Conservation (phyloP, 23 red algal genomes). For the Gracilaria domingensis region DNA sequence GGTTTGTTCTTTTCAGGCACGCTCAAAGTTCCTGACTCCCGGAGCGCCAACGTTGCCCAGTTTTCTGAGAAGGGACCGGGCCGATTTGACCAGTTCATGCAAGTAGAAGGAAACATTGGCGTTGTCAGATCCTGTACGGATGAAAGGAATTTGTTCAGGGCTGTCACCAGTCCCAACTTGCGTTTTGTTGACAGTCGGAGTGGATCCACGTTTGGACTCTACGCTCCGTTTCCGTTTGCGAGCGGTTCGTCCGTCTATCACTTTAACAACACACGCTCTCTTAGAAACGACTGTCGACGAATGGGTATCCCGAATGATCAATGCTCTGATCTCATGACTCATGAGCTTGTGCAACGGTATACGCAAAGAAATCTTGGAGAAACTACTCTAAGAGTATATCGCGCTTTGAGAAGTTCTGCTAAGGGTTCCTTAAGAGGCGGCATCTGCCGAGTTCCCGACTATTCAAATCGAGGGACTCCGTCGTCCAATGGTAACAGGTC, state of each 20-base stretch:
- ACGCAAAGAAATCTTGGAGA: slow-evolving; percentile 50
- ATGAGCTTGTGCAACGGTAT: slow-evolving; percentile 31
- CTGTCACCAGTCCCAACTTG: slow-evolving; percentile 39
- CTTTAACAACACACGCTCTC: slow-evolving; percentile 30
- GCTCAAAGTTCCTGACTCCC: background rate
- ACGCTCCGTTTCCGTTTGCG: slow-evolving; percentile 25
- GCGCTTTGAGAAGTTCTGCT: background rate
- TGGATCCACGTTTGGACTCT: slow-evolving; percentile 33
- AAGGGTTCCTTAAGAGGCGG: background rate
- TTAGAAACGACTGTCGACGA: slow-evolving; percentile 30
- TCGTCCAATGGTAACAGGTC: background rate
- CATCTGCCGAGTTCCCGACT: slow-evolving; percentile 36
- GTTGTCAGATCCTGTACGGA: slow-evolving; percentile 18
- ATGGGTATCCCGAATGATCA: slow-evolving; percentile 5
- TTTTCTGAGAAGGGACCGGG: background rate
- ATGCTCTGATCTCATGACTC: slow-evolving; percentile 74
- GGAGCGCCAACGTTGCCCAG: background rate
- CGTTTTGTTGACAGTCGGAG: slow-evolving; percentile 45
- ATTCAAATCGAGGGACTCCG: background rate
- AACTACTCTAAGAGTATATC: slow-evolving; percentile 31
- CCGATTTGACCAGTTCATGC: slow-evolving; percentile 60
- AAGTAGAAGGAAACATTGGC: slow-evolving; percentile 36
- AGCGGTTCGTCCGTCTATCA: slow-evolving; percentile 40
- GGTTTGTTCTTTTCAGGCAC: slow-evolving; percentile 75
- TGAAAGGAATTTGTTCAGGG: slow-evolving; percentile 35